phyloP scores from a whole-genome alignment of 305 asterid species.

The Fraxinus paxiana region DNA sequence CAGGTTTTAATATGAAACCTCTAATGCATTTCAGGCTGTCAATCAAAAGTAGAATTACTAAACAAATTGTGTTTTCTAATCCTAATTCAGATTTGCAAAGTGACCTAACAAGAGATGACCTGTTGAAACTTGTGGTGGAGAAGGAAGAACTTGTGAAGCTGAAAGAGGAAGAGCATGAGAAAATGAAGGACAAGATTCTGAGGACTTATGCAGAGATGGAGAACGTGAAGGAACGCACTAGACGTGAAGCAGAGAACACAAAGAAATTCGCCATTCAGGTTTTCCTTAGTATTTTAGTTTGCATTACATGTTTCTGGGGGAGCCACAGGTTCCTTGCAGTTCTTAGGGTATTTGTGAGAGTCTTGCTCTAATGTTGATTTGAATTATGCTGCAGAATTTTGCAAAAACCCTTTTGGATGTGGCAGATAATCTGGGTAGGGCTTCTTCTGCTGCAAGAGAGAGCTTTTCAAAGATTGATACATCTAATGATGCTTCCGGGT shows the following conservation, averaged over 20 bases:
- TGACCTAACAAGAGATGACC: constrained; percentile 75
- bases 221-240: constrained; percentile 72
- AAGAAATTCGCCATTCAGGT: constrained; percentile 55
- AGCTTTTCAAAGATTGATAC: constrained; percentile 68
- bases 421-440: constrained; percentile 88
- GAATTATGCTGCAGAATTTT: constrained; percentile 54
- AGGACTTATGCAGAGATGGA: constrained; percentile 83
- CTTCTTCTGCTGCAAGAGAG: constrained; percentile 83
- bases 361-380: constrained; percentile 9
- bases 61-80: constrained; percentile 41
- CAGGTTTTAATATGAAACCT: constrained; percentile 44
- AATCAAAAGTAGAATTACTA: constrained; percentile 33
- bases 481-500: constrained; percentile 60
- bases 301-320: not conserved
- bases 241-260: constrained; percentile 81
- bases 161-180: constrained; percentile 60
- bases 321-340: not conserved
- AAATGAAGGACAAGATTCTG: constrained; percentile 70
- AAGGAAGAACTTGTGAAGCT: constrained; percentile 51
- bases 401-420: constrained; percentile 77
- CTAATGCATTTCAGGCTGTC: constrained; percentile 23
- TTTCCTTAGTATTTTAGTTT: not conserved
- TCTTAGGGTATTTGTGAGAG: constrained; percentile 4
- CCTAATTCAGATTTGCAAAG: constrained; percentile 54
- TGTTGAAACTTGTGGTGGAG: constrained; percentile 70